Percentiles rank a stretch among this genome's conserved stretches.
These are phyloP conservation scores for Aureobasidium sp. DNA, from an alignment of 2,329 filamentous ascomycete species.

Conservation along the genomic window DNA sequence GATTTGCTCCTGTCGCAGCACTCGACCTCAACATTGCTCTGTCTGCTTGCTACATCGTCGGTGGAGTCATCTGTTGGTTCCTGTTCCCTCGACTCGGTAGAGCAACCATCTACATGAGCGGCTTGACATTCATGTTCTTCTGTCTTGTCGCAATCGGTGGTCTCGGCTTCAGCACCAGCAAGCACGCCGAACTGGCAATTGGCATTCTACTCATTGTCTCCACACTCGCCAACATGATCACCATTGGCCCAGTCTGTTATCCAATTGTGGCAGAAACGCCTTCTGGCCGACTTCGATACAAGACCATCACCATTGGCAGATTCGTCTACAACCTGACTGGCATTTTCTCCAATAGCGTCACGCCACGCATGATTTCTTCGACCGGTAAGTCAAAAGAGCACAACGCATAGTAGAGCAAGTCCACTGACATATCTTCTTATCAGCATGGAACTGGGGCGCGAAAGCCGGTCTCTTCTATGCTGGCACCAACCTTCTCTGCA, in stretches of 20 bases:
- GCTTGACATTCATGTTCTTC: constrained; percentile 35
- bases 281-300: constrained; percentile 32
- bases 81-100: constrained; percentile 34
- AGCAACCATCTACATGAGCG: constrained; percentile 34
- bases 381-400: constrained; percentile 16
- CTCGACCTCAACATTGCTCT: constrained; percentile 34
- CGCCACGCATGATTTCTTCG: constrained; percentile 34
- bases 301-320: constrained; percentile 34
- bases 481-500: constrained; percentile 28
- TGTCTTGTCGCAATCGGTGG: constrained; percentile 24
- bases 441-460: constrained; percentile 33
- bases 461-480: constrained; percentile 40
- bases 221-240: constrained; percentile 23
- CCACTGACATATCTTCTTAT: constrained; percentile 20
- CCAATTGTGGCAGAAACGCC: constrained; percentile 34
- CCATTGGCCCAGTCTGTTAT: constrained; percentile 34
- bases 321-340: constrained; percentile 36
- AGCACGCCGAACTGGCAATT: constrained; percentile 24
- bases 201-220: constrained; percentile 31
- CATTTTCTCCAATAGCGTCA: constrained; percentile 35
- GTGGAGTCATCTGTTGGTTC: constrained; percentile 37
- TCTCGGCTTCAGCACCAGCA: neutral
- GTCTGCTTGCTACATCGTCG: constrained; percentile 21
- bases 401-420: rapidly evolving
- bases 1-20: constrained; percentile 30